Evolutionary conservation across 2,329 filamentous ascomycete genomes (phyloP), one percentile per base, ranked within the genome.

Genomic region (Fusarium nisikadoi): DNA sequence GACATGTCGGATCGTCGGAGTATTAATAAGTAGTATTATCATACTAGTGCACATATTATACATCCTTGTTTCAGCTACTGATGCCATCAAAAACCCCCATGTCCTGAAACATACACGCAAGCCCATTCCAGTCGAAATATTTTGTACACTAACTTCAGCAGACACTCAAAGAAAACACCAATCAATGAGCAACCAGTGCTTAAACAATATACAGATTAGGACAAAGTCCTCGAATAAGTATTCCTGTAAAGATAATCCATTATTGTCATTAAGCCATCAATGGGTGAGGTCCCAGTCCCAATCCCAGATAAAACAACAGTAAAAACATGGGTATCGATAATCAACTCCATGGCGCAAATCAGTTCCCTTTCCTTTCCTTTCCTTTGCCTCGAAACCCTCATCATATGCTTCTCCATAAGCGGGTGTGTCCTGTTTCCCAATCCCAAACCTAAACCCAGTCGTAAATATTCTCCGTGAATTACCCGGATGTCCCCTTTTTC

Each of bases 321-420:
- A 69, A 76, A 73, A 75, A 74, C 72, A 78, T 74, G 76, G 76
- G 76, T 77, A 77, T 77, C 76, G 74, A 75, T 77, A 71, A 65
- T 76, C 74, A 77, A 77, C 71, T 76, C 75, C 75, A 66, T 73
- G 66, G 70, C 67, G 50, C 73, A 75, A 75, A 68, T 29, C 63
- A 58, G 29, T 68, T 67, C 25, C 64, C 53, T 31, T 66, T 46
- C 62, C 49, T 60, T 60, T 62, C 63, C 62, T 29, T 49, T 52
- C 62, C 49, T 61, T 60, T 62, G 60, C 57, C 63, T 65, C 61
- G 53, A n/a, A 42, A 19, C 58, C 36, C 53, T 59, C 25, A 56
- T 71, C 69, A 57, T 52, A 33, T 54, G 46, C 58, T 20, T 25
- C 50, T 31, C 45, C 41, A 58, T 60, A 52, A 55, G 53, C 69